Base-by-base conservation (phyloP, 805 yeast species). In the Lipomyces orientalis region DNA sequence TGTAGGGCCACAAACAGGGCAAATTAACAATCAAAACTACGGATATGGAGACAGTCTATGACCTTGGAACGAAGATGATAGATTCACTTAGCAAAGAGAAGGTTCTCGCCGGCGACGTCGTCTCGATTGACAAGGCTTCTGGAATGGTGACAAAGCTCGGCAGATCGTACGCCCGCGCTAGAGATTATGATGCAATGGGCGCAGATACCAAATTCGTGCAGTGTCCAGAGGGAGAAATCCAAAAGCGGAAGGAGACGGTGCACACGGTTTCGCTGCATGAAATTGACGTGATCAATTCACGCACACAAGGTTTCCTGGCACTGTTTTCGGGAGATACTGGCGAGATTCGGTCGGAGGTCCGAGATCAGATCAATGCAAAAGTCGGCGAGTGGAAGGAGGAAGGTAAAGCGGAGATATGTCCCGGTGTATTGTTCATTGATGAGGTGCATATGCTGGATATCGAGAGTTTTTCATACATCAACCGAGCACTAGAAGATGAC, bases 331-430 rank as follows among this genome's bases (percentile, higher is more conserved):
- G 97, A 73, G 95, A 95, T 81, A 96, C 98, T 62, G 99, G 99
- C 73, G 99, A 95, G 81, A 95, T 95, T 74, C 87, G 98, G 72
- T 87, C 95, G 22, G 98, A 95, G 79, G 93, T 95, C 35, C 88
- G 99, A 79, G 96, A 91, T 74, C 98, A 95, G 82, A 96, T 95
- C 77, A 95, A 95, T 81, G 88, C 93, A 56, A 93, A 95, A 81
- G 97, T 95, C 62, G 97, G 96, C 25, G 98, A 95, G 81, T 95
- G 98, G 97, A 92, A 90, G 76, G 98, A 95, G 81, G 98, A 95
- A 83, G 98, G 99, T 68, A 95, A 95, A 79, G 99, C 99, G 60
- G 82, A 94, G 78, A 92, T 95, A 72, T 92, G 92, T 54, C 98
- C 99, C 14, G 99, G 99, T 75, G 99, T 95, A 19, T 83, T 95